Conservation (phyloP, 2,329 filamentous ascomycete species). For the Fonsecaea erecta region DNA sequence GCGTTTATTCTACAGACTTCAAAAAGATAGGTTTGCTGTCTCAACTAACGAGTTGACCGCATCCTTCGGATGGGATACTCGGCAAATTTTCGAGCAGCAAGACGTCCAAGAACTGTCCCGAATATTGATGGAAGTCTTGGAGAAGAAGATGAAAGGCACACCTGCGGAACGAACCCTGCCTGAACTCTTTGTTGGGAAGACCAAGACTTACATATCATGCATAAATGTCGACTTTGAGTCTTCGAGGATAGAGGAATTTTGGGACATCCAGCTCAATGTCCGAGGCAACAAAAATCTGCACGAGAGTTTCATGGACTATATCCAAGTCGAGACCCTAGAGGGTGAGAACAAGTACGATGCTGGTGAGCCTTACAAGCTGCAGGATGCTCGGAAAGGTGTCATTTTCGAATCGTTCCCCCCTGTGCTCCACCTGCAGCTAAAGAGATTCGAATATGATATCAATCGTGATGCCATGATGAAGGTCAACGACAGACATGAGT, state of each 20-base stretch:
- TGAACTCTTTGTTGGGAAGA: slow-evolving; percentile 93
- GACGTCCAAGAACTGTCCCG: slow-evolving; percentile 96
- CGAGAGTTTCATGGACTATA: slow-evolving; percentile 94
- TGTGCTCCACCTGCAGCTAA: slow-evolving; percentile 91
- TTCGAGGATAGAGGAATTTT: slow-evolving; percentile 93
- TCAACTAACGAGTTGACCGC: slow-evolving; percentile 91
- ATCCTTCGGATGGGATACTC: slow-evolving; percentile 97
- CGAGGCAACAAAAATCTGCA: slow-evolving; percentile 90
- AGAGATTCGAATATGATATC: slow-evolving; percentile 97
- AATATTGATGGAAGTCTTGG: slow-evolving; percentile 95
- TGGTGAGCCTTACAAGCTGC: slow-evolving; percentile 83
- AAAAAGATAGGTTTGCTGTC: slow-evolving; percentile 82
- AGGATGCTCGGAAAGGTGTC: slow-evolving; percentile 96
- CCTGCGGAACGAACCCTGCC: slow-evolving; percentile 85
- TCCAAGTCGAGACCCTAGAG: slow-evolving; percentile 94
- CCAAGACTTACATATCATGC: slow-evolving; percentile 98
- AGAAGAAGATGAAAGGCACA: slow-evolving; percentile 98
- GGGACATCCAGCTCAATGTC: slow-evolving; percentile 98
- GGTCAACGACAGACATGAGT: slow-evolving; percentile 63
- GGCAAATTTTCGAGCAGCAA: slow-evolving; percentile 98
- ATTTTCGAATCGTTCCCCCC: slow-evolving; percentile 96
- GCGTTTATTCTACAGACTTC: slow-evolving; percentile 90
- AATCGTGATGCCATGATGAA: slow-evolving; percentile 98
- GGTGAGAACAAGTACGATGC: slow-evolving; percentile 99
- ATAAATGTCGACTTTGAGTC: slow-evolving; percentile 99